Base-by-base conservation (phyloP, 768 basidiomycete species). In the Myochromella boudieri region DNA sequence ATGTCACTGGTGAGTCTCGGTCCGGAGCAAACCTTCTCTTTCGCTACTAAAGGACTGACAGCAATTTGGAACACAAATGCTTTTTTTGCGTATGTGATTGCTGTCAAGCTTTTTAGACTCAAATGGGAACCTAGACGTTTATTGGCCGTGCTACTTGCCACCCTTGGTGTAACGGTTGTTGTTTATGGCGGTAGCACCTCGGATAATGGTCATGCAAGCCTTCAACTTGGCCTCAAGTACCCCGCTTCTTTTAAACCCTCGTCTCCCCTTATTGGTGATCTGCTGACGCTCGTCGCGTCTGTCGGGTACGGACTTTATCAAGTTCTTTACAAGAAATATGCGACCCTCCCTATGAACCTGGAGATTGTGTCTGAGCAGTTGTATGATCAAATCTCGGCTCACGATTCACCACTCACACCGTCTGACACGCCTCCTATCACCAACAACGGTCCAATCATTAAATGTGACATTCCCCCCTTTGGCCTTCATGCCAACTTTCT, bases 31-130 rank as follows among this genome's bases (percentile, higher is more conserved):
- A 41, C 11, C 12, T 12, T 24, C 69, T 7, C 25, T 32, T 24
- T 28, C 29, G 36, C 33, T n/a, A 44, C 55, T 64, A 46, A 55
- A 39, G 27, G 9, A 39, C 40, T 46, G 26, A 39, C 32, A 70
- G 82, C 82, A 15, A 80, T 93, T 21, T 92, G 89, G 83, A 95
- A 95, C 60, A 84, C 87, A 6, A 90, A 88, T 57, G 86, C 90
- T 1, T 94, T 97, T 70, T 94, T 92, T 64, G 88, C 90, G 4
- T 98, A 97, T 61, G 62, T 92, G 21, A 80, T 97, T 62, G 80
- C 85, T n/a, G 81, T 94, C 50, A 80, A 80, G 55, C 56, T 92
- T 2, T 82, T 85, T 50, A 68, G 76, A 17, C 67, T 81, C 20
- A 69, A 73, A 54, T 85, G 85, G 86, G 78, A 87, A 51, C 53